phyloP scores from a whole-genome alignment of 2,329 filamentous ascomycete genomes.

The Penicillium sp. region DNA sequence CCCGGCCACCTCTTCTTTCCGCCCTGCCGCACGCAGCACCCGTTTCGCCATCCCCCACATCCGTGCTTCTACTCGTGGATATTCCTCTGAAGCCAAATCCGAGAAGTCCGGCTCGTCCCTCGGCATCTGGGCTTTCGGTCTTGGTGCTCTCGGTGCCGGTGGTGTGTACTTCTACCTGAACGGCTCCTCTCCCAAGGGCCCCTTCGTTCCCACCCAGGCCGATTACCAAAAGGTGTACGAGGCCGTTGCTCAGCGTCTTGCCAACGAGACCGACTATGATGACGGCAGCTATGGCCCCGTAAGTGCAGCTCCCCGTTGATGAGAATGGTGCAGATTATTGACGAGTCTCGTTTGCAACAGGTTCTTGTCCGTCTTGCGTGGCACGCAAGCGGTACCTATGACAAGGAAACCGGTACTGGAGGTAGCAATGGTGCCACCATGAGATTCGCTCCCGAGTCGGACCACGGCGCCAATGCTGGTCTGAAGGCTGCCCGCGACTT shows the following conservation, averaged over 20 bases:
- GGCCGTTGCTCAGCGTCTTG: constrained; percentile 74
- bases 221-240: constrained; percentile 98
- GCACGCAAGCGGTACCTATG: constrained; percentile 92
- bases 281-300: constrained; percentile 93
- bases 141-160: constrained; percentile 62
- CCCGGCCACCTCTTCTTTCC: constrained; percentile 38
- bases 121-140: constrained; percentile 61
- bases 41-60: constrained; percentile 63
- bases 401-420: constrained; percentile 83
- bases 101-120: constrained; percentile 53
- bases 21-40: constrained; percentile 55
- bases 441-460: constrained; percentile 86
- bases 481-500: constrained; percentile 85
- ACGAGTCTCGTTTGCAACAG: constrained; percentile 25
- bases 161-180: constrained; percentile 67
- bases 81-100: constrained; percentile 68
- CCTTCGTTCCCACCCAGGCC: constrained; percentile 73
- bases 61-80: constrained; percentile 74
- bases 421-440: constrained; percentile 97
- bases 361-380: constrained; percentile 86
- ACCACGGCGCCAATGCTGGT: constrained; percentile 93
- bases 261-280: constrained; percentile 93
- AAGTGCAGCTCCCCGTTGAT: constrained; percentile 25
- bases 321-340: background rate
- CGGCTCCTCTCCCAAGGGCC: constrained; percentile 53